phyloP scores from a whole-genome alignment of 75 land plant species.

The Isoetes taiwanensis region DNA sequence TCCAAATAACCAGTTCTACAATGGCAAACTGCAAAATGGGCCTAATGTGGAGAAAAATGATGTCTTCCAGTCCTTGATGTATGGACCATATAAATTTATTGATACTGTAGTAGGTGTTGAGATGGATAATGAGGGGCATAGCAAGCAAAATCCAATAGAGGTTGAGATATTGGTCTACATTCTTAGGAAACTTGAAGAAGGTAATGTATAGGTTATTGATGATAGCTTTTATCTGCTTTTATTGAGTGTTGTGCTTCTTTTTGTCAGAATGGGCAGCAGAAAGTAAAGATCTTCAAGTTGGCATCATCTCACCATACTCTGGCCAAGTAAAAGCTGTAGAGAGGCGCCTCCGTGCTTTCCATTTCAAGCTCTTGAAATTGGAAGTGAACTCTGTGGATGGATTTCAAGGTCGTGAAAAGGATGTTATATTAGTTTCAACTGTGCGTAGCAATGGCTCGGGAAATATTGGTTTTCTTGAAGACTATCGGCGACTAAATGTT shows the following conservation, averaged over 20 bases:
- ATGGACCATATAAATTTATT: conserved; percentile 60
- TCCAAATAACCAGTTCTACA: conserved; percentile 54
- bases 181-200: conserved; percentile 22
- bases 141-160: conserved; percentile 52
- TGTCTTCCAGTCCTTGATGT: too few species aligned
- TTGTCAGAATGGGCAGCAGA: too few species aligned
- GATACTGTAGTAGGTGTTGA: conserved; percentile 38
- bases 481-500: conserved; percentile 53
- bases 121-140: conserved; percentile 22
- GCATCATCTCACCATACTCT: conserved; percentile 59
- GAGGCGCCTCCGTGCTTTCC: conserved; percentile 13
- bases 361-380: conserved; percentile 17
- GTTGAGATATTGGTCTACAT: conserved; percentile 34
- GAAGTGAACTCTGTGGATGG: conserved; percentile 72
- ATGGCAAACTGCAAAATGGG: conserved; percentile 34
- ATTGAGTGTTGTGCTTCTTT: too few species aligned
- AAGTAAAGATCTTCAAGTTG: conserved; percentile 41
- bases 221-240: neutral
- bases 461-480: conserved; percentile 42
- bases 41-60: too few species aligned
- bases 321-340: conserved; percentile 46
- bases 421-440: conserved; percentile 60
- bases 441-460: conserved; percentile 46
- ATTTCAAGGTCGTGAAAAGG: conserved; percentile 78
- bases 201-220: conserved; percentile 15